These are phyloP conservation scores for Russula griseocarnosa DNA, from an alignment of 768 basidiomycete genomes.

Conservation along the genomic window DNA sequence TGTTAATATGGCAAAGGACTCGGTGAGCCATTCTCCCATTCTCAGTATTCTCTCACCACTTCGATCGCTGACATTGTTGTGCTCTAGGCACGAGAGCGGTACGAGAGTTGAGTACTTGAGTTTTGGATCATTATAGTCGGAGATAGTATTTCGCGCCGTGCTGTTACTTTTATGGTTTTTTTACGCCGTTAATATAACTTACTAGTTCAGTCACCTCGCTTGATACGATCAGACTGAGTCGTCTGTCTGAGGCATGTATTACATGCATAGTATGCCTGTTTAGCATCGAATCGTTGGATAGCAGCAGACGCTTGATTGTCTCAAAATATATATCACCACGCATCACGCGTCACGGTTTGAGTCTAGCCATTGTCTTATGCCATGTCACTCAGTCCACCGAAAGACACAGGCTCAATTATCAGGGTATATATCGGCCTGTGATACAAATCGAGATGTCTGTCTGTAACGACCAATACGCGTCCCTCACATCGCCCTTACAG, in stretches of 20 bases:
- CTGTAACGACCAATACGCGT: background rate
- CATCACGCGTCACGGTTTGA: too few relatives aligned
- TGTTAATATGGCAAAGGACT: slow-evolving; percentile 67
- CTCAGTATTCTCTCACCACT: background rate
- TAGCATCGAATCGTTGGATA: background rate
- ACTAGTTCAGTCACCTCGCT: background rate
- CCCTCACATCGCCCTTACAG: background rate
- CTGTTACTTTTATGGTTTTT: slow-evolving; percentile 7
- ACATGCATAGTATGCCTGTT: background rate
- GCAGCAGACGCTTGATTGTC: too few relatives aligned
- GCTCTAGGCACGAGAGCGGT: slow-evolving; percentile 30
- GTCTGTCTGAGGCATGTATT: background rate
- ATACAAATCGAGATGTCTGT: background rate
- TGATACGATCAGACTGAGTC: background rate
- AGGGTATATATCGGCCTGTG: background rate
- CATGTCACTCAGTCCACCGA: background rate
- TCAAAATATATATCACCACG: too few relatives aligned
- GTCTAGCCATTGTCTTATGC: too few relatives aligned
- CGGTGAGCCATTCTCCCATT: slow-evolving; percentile 42
- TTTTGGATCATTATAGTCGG: background rate
- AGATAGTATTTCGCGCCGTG: background rate
- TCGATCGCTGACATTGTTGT: background rate
- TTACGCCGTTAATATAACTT: slow-evolving; percentile 16
- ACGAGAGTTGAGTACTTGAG: slow-evolving; percentile 25
- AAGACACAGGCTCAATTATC: background rate